These are phyloP conservation scores for Isabelozyma rhagii DNA, from an alignment of 805 yeast genomes.

Conservation along the genomic window DNA sequence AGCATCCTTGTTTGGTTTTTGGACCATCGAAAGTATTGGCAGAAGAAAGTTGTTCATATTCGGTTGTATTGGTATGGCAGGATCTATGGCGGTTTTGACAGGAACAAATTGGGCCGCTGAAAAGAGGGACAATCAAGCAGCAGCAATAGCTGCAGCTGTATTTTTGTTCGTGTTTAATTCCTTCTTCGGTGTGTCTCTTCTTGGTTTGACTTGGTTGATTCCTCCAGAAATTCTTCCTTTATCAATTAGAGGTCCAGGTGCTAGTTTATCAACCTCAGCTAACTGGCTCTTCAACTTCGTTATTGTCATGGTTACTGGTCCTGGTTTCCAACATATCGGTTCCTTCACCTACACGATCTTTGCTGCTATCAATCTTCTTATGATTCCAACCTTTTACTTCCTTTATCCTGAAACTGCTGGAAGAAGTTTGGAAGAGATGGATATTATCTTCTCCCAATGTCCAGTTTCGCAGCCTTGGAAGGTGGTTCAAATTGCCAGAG, in stretches of 20 bases:
- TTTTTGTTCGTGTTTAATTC: slow-evolving; percentile 32
- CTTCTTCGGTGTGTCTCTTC: slow-evolving; percentile 30
- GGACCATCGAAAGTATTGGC: slow-evolving; percentile 31
- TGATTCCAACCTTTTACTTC: slow-evolving; percentile 39
- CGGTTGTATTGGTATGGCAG: slow-evolving; percentile 29
- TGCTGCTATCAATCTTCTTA: slow-evolving; percentile 35
- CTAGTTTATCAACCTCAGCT: slow-evolving; percentile 32
- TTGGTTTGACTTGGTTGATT: slow-evolving; percentile 36
- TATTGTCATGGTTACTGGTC: slow-evolving; percentile 36
- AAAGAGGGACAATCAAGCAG: slow-evolving; percentile 6
- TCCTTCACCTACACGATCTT: slow-evolving; percentile 44
- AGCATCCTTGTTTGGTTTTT: slow-evolving; percentile 30
- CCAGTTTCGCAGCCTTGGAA: slow-evolving; percentile 29
- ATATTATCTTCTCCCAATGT: slow-evolving; percentile 30
- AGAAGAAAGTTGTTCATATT: slow-evolving; percentile 32
- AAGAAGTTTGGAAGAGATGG: slow-evolving; percentile 51
- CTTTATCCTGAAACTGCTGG: slow-evolving; percentile 47
- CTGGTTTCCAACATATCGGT: slow-evolving; percentile 25
- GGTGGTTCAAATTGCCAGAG: slow-evolving; percentile 24
- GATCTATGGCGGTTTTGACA: slow-evolving; percentile 19
- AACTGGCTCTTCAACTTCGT: slow-evolving; percentile 37
- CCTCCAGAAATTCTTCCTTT: slow-evolving; percentile 36
- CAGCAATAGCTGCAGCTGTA: slow-evolving; percentile 29
- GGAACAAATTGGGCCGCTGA: slow-evolving; percentile 10
- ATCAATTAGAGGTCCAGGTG: slow-evolving; percentile 34